Evolutionary conservation across 371 early-diverging fungal genomes (phyloP).

Genomic region (Apophysomyces ossiformis): DNA sequence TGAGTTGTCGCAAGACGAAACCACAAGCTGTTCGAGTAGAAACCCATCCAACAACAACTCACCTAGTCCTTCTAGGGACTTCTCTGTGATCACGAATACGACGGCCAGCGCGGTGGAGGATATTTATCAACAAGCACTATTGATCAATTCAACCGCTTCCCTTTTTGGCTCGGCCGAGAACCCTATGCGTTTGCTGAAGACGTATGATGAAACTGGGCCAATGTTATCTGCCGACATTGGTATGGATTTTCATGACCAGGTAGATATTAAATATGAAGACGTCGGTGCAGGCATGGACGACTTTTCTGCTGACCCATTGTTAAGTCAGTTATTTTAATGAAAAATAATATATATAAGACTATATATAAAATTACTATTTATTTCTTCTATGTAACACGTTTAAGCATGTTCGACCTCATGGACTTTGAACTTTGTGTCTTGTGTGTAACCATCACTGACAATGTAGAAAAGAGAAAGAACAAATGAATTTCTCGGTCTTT

Average conservation of each 20-base stretch:
- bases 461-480: neutral
- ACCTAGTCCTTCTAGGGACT: slow-evolving; percentile 1
- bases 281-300: slow-evolving; percentile 11
- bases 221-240: neutral
- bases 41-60: slow-evolving; percentile 1
- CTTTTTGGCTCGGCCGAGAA: neutral
- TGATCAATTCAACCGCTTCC: neutral
- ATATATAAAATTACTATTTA: too few relatives aligned
- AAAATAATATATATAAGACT: neutral
- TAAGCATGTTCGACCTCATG: neutral
- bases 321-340: slow-evolving; percentile 3
- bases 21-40: slow-evolving; percentile 4
- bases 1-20: neutral
- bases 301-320: slow-evolving; percentile 6
- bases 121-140: slow-evolving; percentile 3
- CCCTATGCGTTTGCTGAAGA: neutral
- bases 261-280: slow-evolving; percentile 8
- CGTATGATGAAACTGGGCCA: slow-evolving; percentile 1
- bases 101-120: neutral
- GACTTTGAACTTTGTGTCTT: neutral
- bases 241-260: slow-evolving; percentile 2
- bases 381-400: neutral
- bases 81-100: neutral
- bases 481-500: too few relatives aligned
- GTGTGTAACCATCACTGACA: neutral